Evolutionary conservation across 2,329 filamentous ascomycete genomes (phyloP).

Genomic region (Aspergillus brasiliensis): DNA sequence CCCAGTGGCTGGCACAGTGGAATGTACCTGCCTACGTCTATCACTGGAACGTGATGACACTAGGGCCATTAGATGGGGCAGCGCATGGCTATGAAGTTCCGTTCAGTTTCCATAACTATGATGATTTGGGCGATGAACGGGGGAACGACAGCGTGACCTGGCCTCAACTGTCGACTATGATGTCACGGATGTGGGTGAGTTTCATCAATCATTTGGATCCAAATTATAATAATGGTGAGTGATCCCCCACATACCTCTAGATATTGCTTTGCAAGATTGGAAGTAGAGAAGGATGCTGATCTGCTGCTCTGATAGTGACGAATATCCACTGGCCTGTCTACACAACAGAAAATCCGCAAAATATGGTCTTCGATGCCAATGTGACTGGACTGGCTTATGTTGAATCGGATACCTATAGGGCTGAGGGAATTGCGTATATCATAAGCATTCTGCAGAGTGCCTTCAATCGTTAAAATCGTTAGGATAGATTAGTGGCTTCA

Average conservation of each 20-base stretch:
- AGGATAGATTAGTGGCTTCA: not conserved
- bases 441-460: not conserved
- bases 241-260: not conserved
- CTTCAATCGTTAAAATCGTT: not conserved
- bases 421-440: conserved; percentile 5
- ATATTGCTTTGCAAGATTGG: not conserved
- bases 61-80: conserved; percentile 11
- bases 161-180: not conserved
- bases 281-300: not conserved
- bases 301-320: not conserved
- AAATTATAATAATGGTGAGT: conserved; percentile 2
- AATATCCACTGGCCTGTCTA: conserved; percentile 11
- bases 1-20: conserved; percentile 11
- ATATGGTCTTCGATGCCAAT: conserved; percentile 14
- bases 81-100: conserved; percentile 13
- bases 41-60: conserved; percentile 14
- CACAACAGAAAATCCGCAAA: not conserved
- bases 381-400: conserved; percentile 3
- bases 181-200: conserved; percentile 17
- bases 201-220: conserved; percentile 11
- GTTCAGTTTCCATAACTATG: conserved; percentile 11
- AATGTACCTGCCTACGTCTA: conserved; percentile 15
- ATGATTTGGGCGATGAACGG: conserved; percentile 2
- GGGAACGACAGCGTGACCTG: not conserved
- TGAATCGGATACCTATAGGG: conserved; percentile 10